Percentiles rank a stretch among this genome's conserved stretches.
Conservation (phyloP, 495 filamentous ascomycete genomes). For the Penicillium cataractarum region DNA sequence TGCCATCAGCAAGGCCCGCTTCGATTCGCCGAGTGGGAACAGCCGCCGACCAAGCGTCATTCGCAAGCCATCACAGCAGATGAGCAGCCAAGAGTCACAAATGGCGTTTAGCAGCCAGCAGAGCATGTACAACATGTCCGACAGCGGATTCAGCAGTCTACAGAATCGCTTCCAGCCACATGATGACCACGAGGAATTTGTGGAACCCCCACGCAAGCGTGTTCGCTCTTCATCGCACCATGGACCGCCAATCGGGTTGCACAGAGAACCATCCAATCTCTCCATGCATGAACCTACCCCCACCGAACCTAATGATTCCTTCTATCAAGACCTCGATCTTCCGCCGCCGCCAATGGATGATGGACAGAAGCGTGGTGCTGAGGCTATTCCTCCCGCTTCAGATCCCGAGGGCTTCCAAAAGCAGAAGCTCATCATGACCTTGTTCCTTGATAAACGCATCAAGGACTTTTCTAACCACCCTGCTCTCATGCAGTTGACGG, state of each 20-base stretch:
- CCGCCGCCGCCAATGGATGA: constrained; percentile 52
- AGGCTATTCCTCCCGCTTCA: constrained; percentile 69
- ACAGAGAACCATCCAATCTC: constrained; percentile 43
- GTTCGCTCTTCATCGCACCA: constrained; percentile 59
- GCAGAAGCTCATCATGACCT: constrained; percentile 76
- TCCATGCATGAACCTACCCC: constrained; percentile 64
- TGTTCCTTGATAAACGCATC: constrained; percentile 74
- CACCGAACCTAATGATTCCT: constrained; percentile 86
- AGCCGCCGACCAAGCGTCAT: constrained; percentile 52
- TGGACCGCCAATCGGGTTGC: constrained; percentile 42
- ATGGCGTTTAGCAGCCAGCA: constrained; percentile 64
- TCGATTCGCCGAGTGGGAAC: constrained; percentile 74
- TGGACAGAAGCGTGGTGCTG: constrained; percentile 60
- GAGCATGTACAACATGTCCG: constrained; percentile 65
- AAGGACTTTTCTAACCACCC: constrained; percentile 68
- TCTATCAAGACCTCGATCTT: constrained; percentile 65
- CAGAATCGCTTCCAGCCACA: constrained; percentile 48
- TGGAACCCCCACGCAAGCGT: constrained; percentile 87
- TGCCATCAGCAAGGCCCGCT: constrained; percentile 91
- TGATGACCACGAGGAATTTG: constrained; percentile 57
- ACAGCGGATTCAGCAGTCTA: constrained; percentile 64
- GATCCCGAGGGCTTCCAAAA: constrained; percentile 72
- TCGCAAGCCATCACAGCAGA: constrained; percentile 62
- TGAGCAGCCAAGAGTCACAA: constrained; percentile 65
- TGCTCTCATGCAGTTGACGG: constrained; percentile 69